Evolutionary conservation across 2,329 filamentous ascomycete genomes (phyloP).

Genomic region (Cladophialophora bantiana): DNA sequence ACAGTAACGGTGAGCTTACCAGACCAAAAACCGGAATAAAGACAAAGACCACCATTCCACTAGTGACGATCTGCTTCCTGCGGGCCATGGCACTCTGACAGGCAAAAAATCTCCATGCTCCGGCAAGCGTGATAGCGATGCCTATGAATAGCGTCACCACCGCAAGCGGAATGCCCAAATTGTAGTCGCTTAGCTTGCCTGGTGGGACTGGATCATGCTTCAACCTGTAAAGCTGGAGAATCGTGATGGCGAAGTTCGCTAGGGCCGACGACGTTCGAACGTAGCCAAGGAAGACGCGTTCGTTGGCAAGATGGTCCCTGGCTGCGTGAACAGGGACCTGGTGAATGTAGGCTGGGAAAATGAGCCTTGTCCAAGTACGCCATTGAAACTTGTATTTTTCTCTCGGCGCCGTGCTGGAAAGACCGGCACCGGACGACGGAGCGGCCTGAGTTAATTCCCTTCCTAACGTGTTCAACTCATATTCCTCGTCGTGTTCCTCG

Average conservation of each 20-base stretch:
- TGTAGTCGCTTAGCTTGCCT: slow-evolving; percentile 21
- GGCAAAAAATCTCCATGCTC: slow-evolving; percentile 25
- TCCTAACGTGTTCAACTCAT: background rate
- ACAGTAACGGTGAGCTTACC: slow-evolving; percentile 10
- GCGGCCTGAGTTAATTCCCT: background rate
- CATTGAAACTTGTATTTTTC: background rate
- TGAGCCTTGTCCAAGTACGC: background rate
- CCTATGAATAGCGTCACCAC: slow-evolving; percentile 20
- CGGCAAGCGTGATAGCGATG: slow-evolving; percentile 13
- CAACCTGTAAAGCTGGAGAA: slow-evolving; percentile 29
- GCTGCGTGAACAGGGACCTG: slow-evolving; percentile 19
- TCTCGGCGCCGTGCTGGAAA: background rate
- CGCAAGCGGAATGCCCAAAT: slow-evolving; percentile 24
- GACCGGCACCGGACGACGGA: background rate
- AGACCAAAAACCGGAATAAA: slow-evolving; percentile 8
- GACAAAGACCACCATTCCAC: slow-evolving; percentile 18
- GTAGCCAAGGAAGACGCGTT: slow-evolving; percentile 31
- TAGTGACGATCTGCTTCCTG: slow-evolving; percentile 18
- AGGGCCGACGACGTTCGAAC: slow-evolving; percentile 26
- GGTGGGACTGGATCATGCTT: slow-evolving; percentile 17
- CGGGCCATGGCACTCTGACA: slow-evolving; percentile 26
- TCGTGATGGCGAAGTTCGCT: slow-evolving; percentile 22
- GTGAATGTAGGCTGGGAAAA: background rate
- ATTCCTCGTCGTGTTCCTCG: background rate
- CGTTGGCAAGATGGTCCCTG: slow-evolving; percentile 31